These are phyloP conservation scores for Aureobasidium sp. DNA, from an alignment of 2,329 filamentous ascomycete species.

Conservation along the genomic window DNA sequence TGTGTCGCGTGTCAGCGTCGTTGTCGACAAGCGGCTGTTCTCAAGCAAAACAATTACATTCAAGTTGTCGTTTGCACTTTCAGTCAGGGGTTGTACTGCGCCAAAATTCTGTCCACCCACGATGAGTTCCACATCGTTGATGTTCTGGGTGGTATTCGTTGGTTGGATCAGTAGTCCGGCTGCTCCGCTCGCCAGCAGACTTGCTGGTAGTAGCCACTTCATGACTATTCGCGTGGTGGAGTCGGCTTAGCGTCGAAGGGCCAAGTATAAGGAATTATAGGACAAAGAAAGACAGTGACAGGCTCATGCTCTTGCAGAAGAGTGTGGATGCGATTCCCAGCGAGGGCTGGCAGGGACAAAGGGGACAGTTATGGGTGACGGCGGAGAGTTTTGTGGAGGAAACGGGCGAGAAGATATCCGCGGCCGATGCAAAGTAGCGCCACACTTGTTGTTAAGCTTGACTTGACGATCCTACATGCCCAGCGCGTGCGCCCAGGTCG, in stretches of 20 bases:
- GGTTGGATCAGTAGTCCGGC: neutral
- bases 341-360: neutral
- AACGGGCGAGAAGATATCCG: slow-evolving; percentile 6
- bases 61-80: neutral
- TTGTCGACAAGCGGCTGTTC: neutral
- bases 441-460: slow-evolving; percentile 8
- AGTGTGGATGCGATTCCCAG: neutral
- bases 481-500: slow-evolving; percentile 7
- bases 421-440: slow-evolving; percentile 1
- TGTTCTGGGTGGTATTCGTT: neutral
- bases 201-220: neutral
- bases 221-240: neutral
- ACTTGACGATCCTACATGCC: slow-evolving; percentile 8
- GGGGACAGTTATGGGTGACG: slow-evolving; percentile 2
- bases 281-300: neutral
- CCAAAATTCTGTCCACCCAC: neutral
- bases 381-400: slow-evolving; percentile 4
- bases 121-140: neutral
- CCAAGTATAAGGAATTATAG: neutral
- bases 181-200: neutral
- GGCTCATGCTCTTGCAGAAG: neutral
- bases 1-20: slow-evolving; percentile 13
- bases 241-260: neutral
- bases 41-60: neutral
- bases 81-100: neutral